A percentile compares a stretch with the other conserved stretches of the same genome.
Conservation (phyloP, 495 filamentous ascomycete species). For the Neurospora sp. region DNA sequence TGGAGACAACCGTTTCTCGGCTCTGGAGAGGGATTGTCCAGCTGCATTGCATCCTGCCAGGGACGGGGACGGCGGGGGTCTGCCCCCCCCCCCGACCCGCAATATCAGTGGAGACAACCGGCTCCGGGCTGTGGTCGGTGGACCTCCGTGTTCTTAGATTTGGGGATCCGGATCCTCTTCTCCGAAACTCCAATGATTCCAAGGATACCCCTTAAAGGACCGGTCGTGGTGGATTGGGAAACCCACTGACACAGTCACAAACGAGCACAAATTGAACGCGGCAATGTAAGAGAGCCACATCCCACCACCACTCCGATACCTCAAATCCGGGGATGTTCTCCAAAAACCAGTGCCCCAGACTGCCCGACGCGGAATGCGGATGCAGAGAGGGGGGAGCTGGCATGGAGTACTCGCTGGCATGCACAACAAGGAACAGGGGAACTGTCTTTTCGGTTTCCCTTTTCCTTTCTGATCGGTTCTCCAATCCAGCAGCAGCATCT, state of each 20-base stretch:
- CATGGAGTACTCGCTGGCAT: neutral
- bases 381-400: neutral
- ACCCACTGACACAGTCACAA: neutral
- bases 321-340: neutral
- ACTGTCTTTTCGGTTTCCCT: neutral
- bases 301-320: neutral
- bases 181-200: neutral
- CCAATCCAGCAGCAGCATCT: neutral
- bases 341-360: neutral
- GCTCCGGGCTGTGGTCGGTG: neutral
- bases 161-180: neutral
- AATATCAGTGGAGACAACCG: neutral
- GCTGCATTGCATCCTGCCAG: neutral
- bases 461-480: neutral
- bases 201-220: neutral
- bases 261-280: neutral
- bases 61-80: neutral
- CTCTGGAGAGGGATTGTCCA: neutral
- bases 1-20: neutral
- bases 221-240: neutral
- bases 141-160: neutral
- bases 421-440: neutral
- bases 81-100: neutral
- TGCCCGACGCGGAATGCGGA: neutral
- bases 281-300: neutral